Conservation (phyloP, 768 basidiomycete genomes). For the Trametes punicea region DNA sequence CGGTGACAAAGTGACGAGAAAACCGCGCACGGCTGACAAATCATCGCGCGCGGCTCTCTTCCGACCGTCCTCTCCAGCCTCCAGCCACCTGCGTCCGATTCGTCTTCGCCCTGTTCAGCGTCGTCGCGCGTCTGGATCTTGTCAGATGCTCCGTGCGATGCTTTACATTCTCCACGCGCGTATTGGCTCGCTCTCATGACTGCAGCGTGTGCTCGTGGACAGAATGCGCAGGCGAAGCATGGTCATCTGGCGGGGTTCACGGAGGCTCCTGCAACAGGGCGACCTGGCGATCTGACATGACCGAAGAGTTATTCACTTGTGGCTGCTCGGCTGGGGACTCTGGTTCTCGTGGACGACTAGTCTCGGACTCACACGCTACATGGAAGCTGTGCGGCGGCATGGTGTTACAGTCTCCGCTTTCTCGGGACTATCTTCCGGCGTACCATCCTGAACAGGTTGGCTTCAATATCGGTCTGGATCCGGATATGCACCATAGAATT, state of each 20-base stretch:
- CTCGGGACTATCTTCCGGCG: too few relatives aligned
- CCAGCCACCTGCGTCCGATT: background rate
- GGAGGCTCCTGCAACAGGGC: background rate
- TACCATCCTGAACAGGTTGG: too few relatives aligned
- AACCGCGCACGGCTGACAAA: slow-evolving; percentile 17
- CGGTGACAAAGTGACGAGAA: slow-evolving; percentile 15
- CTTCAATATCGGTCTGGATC: too few relatives aligned
- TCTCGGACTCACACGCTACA: background rate
- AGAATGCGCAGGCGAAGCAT: background rate
- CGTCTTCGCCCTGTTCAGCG: background rate
- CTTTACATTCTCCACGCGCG: slow-evolving; percentile 2
- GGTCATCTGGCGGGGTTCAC: slow-evolving; percentile 5
- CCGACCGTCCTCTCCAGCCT: background rate
- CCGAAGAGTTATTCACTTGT: background rate
- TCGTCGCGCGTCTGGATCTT: slow-evolving; percentile 7
- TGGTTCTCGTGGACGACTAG: background rate
- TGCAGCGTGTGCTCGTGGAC: slow-evolving; percentile 1
- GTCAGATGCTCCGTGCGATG: background rate
- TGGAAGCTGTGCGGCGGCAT: background rate
- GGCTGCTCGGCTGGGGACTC: background rate
- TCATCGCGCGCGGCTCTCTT: background rate
- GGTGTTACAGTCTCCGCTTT: background rate
- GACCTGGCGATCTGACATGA: background rate
- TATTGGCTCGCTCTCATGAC: slow-evolving; percentile 2
- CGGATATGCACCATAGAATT: too few relatives aligned